These are phyloP conservation scores for Lactarius vividus DNA, from an alignment of 768 basidiomycete genomes.

Conservation along the genomic window DNA sequence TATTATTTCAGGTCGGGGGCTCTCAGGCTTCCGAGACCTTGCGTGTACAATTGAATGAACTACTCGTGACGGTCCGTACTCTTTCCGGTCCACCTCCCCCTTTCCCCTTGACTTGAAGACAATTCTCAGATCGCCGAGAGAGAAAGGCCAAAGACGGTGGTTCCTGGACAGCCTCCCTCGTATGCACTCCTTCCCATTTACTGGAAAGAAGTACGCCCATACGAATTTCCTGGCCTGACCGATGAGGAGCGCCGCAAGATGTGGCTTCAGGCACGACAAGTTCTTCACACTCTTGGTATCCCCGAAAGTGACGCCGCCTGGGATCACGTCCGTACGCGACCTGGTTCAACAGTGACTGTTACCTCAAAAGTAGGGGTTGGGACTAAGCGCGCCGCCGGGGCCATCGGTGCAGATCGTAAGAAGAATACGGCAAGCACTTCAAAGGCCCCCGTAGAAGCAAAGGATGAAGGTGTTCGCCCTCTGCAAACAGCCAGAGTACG, in stretches of 20 bases:
- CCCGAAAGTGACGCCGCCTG: constrained; percentile 62
- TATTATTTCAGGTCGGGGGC: constrained; percentile 46
- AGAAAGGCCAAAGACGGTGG: constrained; percentile 10
- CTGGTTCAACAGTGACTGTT: constrained; percentile 9
- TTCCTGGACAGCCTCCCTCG: constrained; percentile 14
- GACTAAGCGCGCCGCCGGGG: constrained; percentile 11
- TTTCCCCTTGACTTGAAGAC: not conserved
- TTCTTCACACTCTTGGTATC: constrained; percentile 50
- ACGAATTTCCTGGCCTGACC: constrained; percentile 52
- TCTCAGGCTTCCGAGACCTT: constrained; percentile 35
- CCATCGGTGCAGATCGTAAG: constrained; percentile 16
- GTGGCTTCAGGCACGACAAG: constrained; percentile 50
- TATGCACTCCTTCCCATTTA: constrained; percentile 56
- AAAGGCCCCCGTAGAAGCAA: constrained; percentile 13
- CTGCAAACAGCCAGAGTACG: constrained; percentile 9
- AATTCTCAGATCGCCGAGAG: constrained; percentile 24
- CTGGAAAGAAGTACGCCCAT: constrained; percentile 72
- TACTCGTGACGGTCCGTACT: constrained; percentile 50
- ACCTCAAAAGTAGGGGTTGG: constrained; percentile 6
- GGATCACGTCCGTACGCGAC: constrained; percentile 43
- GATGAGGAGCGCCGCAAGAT: constrained; percentile 49
- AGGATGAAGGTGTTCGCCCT: constrained; percentile 16
- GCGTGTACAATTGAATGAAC: constrained; percentile 44
- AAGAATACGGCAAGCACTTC: constrained; percentile 12
- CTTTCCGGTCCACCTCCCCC: not conserved